Percentiles rank a stretch among this genome's conserved stretches.
Evolutionary conservation across 2,329 filamentous ascomycete species (phyloP).

Genomic region (Fulvia fulva): DNA sequence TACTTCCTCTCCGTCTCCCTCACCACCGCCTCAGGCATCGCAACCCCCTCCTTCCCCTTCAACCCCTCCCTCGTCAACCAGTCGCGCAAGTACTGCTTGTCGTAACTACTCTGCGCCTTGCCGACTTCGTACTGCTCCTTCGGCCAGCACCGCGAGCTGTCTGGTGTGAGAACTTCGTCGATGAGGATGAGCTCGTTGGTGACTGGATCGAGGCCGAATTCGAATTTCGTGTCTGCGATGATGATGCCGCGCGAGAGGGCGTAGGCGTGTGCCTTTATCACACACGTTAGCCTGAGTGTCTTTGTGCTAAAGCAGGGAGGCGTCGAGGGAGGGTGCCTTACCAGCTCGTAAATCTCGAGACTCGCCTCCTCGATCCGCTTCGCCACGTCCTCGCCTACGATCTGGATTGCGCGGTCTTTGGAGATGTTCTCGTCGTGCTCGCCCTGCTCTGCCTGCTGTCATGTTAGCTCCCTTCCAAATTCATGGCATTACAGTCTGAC

Average conservation of each 20-base stretch:
- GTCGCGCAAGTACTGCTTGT: slow-evolving; percentile 72
- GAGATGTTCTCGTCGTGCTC: slow-evolving; percentile 83
- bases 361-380: slow-evolving; percentile 61
- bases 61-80: slow-evolving; percentile 72
- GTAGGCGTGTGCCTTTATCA: slow-evolving; percentile 53
- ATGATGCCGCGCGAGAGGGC: slow-evolving; percentile 66
- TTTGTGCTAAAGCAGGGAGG: too few relatives aligned
- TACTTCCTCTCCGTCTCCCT: slow-evolving; percentile 68
- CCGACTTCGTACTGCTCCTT: slow-evolving; percentile 68
- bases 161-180: slow-evolving; percentile 80
- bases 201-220: slow-evolving; percentile 62
- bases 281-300: too few relatives aligned
- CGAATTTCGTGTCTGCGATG: slow-evolving; percentile 74
- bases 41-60: slow-evolving; percentile 69
- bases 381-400: slow-evolving; percentile 64
- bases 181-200: slow-evolving; percentile 68
- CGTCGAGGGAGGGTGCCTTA: too few relatives aligned
- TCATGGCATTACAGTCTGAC: neutral
- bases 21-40: slow-evolving; percentile 68
- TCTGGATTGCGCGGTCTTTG: slow-evolving; percentile 57
- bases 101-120: slow-evolving; percentile 74
- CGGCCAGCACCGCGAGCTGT: slow-evolving; percentile 78
- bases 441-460: slow-evolving; percentile 59
- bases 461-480: neutral
- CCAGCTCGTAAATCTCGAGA: slow-evolving; percentile 59